Conservation (phyloP, 306 rosid species). For the Vigna trinervia region DNA sequence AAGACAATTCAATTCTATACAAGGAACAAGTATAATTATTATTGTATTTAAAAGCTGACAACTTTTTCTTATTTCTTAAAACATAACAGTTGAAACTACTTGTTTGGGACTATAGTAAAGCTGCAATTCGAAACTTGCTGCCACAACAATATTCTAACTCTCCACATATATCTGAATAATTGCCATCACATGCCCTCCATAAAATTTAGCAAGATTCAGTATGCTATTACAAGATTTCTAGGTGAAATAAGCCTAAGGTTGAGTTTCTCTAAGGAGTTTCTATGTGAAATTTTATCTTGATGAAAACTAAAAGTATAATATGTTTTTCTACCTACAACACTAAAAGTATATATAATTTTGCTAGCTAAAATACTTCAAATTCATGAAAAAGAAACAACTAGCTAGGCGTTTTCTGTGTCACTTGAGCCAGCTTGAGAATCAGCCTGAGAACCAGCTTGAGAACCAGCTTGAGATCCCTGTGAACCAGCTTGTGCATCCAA, state of each 20-base stretch:
- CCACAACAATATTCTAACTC: background rate
- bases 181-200: conserved; percentile 17
- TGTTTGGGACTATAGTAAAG: background rate
- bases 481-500: conserved; percentile 64
- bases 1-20: too few species aligned
- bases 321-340: conserved; percentile 45
- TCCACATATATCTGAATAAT: background rate
- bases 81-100: too few species aligned
- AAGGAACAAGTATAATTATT: too few species aligned
- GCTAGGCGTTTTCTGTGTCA: conserved; percentile 69
- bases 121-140: background rate
- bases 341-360: conserved; percentile 27
- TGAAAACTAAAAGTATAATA: conserved; percentile 26
- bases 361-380: conserved; percentile 42
- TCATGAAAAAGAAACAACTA: conserved; percentile 36
- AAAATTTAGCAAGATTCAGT: conserved; percentile 30
- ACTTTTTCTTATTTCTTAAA: too few species aligned
- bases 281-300: conserved; percentile 31
- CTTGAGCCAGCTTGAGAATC: conserved; percentile 60
- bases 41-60: too few species aligned
- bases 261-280: conserved; percentile 39
- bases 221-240: conserved; percentile 12
- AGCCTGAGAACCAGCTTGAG: conserved; percentile 59
- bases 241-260: conserved; percentile 12
- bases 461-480: conserved; percentile 48